Evolutionary conservation across 2,329 filamentous ascomycete species (phyloP).

Genomic region (Monosporascus sp.): DNA sequence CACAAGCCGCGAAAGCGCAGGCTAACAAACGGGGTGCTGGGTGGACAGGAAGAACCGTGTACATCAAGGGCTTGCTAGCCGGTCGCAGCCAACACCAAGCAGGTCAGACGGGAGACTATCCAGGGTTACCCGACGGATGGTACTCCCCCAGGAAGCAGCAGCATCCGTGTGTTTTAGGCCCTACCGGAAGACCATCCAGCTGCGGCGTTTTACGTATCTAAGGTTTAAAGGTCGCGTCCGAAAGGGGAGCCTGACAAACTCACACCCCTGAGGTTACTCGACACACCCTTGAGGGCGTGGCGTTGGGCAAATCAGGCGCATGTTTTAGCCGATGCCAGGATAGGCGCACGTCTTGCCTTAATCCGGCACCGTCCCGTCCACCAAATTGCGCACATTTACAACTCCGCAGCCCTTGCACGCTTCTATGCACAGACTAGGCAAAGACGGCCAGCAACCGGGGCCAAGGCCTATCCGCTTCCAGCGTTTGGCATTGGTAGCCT

Average conservation of each 20-base stretch:
- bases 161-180: slow-evolving; percentile 18
- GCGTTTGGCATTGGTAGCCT: too few species aligned
- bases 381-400: slow-evolving; percentile 3
- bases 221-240: slow-evolving; percentile 3
- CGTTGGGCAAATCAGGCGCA: slow-evolving; percentile 10
- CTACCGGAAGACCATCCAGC: slow-evolving; percentile 21
- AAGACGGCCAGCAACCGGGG: neutral
- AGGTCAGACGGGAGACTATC: slow-evolving; percentile 8
- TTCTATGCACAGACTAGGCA: neutral
- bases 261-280: slow-evolving; percentile 5
- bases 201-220: slow-evolving; percentile 11
- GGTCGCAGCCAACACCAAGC: neutral
- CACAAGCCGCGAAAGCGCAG: neutral
- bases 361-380: slow-evolving; percentile 12
- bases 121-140: slow-evolving; percentile 27
- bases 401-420: neutral
- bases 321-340: slow-evolving; percentile 10
- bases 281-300: slow-evolving; percentile 3
- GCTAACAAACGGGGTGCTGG: neutral
- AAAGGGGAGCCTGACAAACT: slow-evolving; percentile 6
- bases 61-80: neutral
- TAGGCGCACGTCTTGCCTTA: slow-evolving; percentile 17
- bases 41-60: neutral
- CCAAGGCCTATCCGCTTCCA: too few species aligned
- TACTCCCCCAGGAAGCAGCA: slow-evolving; percentile 23